Evolutionary conservation across 257 asterid species (phyloP).

Genomic region (Craterostigma plantagineum): DNA sequence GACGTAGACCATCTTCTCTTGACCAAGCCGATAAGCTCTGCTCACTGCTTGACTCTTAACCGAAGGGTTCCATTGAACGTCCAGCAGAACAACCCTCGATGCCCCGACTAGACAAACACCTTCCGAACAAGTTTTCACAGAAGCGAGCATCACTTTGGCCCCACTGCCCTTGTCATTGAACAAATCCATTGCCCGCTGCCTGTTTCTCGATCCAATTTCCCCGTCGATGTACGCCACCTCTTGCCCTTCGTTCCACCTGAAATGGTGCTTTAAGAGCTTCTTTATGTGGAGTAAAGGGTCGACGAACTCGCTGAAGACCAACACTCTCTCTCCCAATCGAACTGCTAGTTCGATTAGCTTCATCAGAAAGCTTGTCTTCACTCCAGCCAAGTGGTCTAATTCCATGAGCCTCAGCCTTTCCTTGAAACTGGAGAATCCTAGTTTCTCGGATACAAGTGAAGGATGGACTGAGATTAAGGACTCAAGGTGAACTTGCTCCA

Average conservation of each 20-base stretch:
- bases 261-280: conserved; percentile 17
- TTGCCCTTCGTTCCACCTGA: conserved; percentile 44
- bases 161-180: conserved; percentile 29
- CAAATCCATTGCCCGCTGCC: conserved; percentile 26
- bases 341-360: conserved; percentile 26
- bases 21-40: conserved; percentile 73
- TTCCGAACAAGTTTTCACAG: conserved; percentile 53
- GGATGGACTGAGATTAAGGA: conserved; percentile 65
- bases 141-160: conserved; percentile 55
- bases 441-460: conserved; percentile 19
- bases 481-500: conserved; percentile 21
- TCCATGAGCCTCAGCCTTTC: conserved; percentile 10
- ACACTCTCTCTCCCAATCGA: conserved; percentile 25
- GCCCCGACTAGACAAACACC: conserved; percentile 78
- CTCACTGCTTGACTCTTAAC: conserved; percentile 60
- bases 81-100: conserved; percentile 65
- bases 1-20: conserved; percentile 41
- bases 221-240: conserved; percentile 55
- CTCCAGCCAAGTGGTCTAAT: conserved; percentile 29
- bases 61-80: conserved; percentile 69
- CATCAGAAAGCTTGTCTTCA: conserved; percentile 33
- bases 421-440: conserved; percentile 12
- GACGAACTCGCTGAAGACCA: conserved; percentile 40
- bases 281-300: conserved; percentile 31
- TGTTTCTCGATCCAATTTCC: conserved; percentile 10